Percentiles rank a stretch among this genome's conserved stretches.
Evolutionary conservation across 805 yeast species (phyloP).

Genomic region (Cyberlindnera mycetangii): DNA sequence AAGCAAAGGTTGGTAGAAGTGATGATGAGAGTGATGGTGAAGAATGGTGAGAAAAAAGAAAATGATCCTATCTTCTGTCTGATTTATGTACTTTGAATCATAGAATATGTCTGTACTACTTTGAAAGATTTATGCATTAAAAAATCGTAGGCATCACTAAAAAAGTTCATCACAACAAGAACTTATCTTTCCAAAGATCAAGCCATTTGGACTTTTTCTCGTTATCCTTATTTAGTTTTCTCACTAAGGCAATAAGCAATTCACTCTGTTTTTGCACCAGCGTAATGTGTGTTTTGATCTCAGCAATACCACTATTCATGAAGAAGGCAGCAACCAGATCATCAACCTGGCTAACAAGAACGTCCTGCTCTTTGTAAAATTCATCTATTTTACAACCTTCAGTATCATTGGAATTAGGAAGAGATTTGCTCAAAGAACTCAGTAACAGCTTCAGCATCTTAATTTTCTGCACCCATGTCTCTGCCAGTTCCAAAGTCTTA

Average conservation of each 20-base stretch:
- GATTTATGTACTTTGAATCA: background rate
- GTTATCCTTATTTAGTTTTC: constrained; percentile 45
- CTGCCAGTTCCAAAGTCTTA: constrained; percentile 39
- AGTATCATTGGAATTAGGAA: constrained; percentile 39
- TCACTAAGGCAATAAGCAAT: constrained; percentile 29
- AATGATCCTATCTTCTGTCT: background rate
- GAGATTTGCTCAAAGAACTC: constrained; percentile 55
- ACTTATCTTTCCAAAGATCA: constrained; percentile 50
- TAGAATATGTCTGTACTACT: no score
- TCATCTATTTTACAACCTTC: constrained; percentile 46
- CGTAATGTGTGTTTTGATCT: constrained; percentile 31
- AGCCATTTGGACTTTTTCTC: constrained; percentile 59
- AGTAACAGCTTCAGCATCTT: constrained; percentile 56
- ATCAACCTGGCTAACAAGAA: constrained; percentile 49
- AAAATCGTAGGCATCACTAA: constrained; percentile 2
- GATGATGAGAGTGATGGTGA: constrained; percentile 83
- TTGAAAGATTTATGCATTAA: background rate
- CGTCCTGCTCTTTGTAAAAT: constrained; percentile 41
- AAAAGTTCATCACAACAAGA: constrained; percentile 7
- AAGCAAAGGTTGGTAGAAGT: constrained; percentile 73
- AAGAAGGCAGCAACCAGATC: constrained; percentile 56
- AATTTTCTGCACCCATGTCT: constrained; percentile 49
- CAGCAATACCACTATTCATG: constrained; percentile 32
- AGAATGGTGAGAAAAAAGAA: constrained; percentile 50
- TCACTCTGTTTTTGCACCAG: constrained; percentile 26